phyloP scores from a whole-genome alignment of 2,329 filamentous ascomycete genomes.

The Sporothrix sp. region DNA sequence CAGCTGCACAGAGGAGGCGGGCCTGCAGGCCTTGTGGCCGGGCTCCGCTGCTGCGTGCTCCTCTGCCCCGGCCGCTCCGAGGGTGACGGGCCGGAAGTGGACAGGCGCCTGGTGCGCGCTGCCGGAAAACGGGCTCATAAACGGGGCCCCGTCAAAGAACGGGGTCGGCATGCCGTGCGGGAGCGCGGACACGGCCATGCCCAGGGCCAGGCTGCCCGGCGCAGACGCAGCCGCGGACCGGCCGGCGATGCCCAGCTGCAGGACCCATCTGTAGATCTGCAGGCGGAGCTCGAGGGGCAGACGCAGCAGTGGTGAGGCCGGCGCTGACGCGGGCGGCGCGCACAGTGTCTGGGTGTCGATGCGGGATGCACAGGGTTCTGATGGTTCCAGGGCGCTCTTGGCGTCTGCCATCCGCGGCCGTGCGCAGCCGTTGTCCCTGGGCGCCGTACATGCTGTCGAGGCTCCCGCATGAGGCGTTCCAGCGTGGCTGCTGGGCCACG shows the following conservation, averaged over 20 bases:
- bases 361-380: too few relatives aligned
- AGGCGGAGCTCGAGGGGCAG: slow-evolving; percentile 38
- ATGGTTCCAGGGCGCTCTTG: too few relatives aligned
- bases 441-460: too few relatives aligned
- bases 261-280: slow-evolving; percentile 36
- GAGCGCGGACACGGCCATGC: neutral
- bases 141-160: neutral
- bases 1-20: neutral
- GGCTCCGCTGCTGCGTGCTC: too few relatives aligned
- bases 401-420: too few relatives aligned
- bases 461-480: too few relatives aligned
- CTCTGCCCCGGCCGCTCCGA: neutral
- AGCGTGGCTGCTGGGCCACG: too few relatives aligned
- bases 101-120: neutral
- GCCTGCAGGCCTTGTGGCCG: too few relatives aligned
- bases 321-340: neutral
- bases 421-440: too few relatives aligned
- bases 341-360: neutral
- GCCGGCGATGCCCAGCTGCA: slow-evolving; percentile 23
- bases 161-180: neutral
- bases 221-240: neutral
- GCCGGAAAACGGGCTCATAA: slow-evolving; percentile 1
- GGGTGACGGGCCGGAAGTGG: neutral
- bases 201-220: too few relatives aligned
- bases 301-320: slow-evolving; percentile 23